Percentiles rank a stretch among this genome's conserved stretches.
These are phyloP conservation scores for Camellia oleifera DNA, from an alignment of 179 eudicot genomes.

Conservation along the genomic window DNA sequence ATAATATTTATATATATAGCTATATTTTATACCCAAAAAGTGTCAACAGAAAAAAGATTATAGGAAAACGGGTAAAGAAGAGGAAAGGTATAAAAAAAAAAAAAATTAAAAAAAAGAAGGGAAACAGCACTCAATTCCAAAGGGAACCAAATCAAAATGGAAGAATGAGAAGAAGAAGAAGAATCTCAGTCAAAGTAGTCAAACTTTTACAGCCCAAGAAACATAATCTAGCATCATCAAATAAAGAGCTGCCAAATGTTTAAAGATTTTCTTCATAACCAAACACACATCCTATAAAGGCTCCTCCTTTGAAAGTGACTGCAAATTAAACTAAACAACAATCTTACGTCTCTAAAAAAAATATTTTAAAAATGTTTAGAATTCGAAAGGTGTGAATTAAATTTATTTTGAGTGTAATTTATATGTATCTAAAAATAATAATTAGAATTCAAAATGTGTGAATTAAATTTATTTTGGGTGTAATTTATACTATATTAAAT, in stretches of 20 bases:
- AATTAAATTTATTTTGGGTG: no score
- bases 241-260: slow-evolving; percentile 9
- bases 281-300: neutral
- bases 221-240: slow-evolving; percentile 20
- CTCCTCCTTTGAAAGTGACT: no score
- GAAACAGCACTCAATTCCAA: slow-evolving; percentile 27
- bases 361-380: no score
- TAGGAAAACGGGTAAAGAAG: slow-evolving; percentile 3
- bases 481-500: no score
- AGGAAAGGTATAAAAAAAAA: neutral
- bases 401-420: no score
- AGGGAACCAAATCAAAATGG: slow-evolving; percentile 34
- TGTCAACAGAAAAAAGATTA: neutral
- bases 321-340: no score
- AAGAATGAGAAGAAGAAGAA: slow-evolving; percentile 27
- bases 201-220: slow-evolving; percentile 30
- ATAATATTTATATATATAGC: no score
- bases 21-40: slow-evolving; percentile 9
- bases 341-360: no score
- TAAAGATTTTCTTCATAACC: slow-evolving; percentile 8
- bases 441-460: no score
- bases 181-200: slow-evolving; percentile 38
- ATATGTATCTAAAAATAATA: no score
- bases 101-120: slow-evolving; percentile 12
- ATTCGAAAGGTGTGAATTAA: no score